phyloP scores from a whole-genome alignment of 1,139 yeast species.

The Saccharomycopsis hybrid region DNA sequence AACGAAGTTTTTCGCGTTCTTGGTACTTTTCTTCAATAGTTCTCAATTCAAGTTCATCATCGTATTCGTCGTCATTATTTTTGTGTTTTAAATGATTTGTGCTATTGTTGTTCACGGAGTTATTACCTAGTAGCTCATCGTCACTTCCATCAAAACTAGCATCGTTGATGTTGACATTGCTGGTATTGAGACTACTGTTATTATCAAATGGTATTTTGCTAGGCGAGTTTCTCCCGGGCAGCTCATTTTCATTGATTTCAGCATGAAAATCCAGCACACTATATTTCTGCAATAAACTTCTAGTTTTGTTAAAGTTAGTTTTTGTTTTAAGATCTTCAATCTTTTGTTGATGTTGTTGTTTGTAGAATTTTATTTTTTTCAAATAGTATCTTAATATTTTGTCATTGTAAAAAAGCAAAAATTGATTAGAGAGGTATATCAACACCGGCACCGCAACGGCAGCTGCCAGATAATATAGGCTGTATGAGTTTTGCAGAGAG shows the following conservation, averaged over 20 bases:
- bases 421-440: slow-evolving; percentile 25
- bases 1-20: slow-evolving; percentile 34
- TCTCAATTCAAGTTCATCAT: slow-evolving; percentile 28
- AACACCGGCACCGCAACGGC: slow-evolving; percentile 30
- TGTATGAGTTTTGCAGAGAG: neutral
- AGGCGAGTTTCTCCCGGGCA: neutral
- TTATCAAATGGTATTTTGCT: neutral
- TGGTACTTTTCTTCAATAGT: slow-evolving; percentile 36
- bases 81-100: no score
- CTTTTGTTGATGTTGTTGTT: slow-evolving; percentile 50
- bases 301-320: slow-evolving; percentile 75
- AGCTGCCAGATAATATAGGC: slow-evolving; percentile 1
- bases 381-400: slow-evolving; percentile 24
- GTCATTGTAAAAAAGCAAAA: slow-evolving; percentile 29
- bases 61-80: slow-evolving; percentile 7
- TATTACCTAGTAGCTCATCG: no score
- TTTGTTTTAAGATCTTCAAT: slow-evolving; percentile 70
- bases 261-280: slow-evolving; percentile 33
- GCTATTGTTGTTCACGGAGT: no score
- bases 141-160: neutral
- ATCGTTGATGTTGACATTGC: neutral
- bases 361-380: slow-evolving; percentile 34
- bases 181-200: no score
- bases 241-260: neutral
- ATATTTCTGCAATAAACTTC: slow-evolving; percentile 62